These are phyloP conservation scores for Ophiostoma perfectum DNA, from an alignment of 2,329 filamentous ascomycete genomes.

Conservation along the genomic window DNA sequence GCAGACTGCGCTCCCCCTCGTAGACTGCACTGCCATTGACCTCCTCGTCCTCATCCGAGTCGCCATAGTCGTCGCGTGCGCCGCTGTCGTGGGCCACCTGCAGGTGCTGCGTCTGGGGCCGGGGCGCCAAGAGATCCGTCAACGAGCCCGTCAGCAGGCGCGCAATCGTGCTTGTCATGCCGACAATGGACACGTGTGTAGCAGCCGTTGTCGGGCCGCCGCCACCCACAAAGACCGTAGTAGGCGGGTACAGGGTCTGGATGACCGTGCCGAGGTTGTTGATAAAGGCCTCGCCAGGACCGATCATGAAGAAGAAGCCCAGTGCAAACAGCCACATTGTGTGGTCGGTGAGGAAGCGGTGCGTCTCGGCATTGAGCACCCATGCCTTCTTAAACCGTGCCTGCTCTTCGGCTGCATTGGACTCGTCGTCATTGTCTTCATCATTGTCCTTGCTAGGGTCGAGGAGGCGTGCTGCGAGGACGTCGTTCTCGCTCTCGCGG, in stretches of 20 bases:
- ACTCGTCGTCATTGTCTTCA: conserved; percentile 17
- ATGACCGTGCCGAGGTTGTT: conserved; percentile 96
- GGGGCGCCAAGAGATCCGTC: conserved; percentile 77
- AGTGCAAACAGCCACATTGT: conserved; percentile 95
- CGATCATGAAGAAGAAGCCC: conserved; percentile 88
- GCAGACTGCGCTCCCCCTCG: conserved; percentile 14
- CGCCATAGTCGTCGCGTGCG: conserved; percentile 22
- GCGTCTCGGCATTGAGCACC: conserved; percentile 87
- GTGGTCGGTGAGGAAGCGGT: conserved; percentile 73
- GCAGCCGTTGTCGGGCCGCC: conserved; percentile 55
- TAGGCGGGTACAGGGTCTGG: conserved; percentile 67
- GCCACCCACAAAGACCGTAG: background rate
- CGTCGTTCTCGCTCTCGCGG: conserved; percentile 21
- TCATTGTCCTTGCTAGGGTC: conserved; percentile 26
- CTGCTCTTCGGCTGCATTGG: conserved; percentile 39
- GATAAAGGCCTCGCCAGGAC: conserved; percentile 95
- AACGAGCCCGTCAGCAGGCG: conserved; percentile 84
- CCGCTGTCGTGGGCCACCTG: conserved; percentile 37
- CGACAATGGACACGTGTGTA: conserved; percentile 90
- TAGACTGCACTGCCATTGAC: background rate
- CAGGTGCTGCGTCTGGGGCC: conserved; percentile 54
- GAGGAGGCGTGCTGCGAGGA: conserved; percentile 20
- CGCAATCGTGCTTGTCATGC: conserved; percentile 82
- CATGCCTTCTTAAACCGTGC: conserved; percentile 67
- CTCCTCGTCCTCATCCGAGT: conserved; percentile 34